Base-by-base conservation (phyloP, 768 basidiomycete species). In the Boletus pseudopeckii region DNA sequence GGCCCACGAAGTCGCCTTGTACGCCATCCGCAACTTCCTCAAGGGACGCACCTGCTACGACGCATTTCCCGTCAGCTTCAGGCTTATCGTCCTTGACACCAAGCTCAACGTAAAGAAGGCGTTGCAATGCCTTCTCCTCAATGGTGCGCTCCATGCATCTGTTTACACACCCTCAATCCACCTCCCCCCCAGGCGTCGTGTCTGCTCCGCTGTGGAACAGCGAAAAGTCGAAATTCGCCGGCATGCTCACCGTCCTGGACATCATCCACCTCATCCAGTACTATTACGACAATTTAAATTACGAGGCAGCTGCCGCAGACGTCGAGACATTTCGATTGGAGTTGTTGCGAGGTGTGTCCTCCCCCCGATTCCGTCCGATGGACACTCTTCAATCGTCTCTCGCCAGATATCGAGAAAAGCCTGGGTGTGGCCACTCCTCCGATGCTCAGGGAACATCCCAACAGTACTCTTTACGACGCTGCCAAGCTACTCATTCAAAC, bases 231-330 rank as follows among this genome's bases (percentile, higher is more conserved):
- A 83, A 78, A 39, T 99, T 99, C 65, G 92, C 92, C 9, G 97
- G 97, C 55, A 98, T 99, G 96, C 88, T 99, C 66, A 99, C 97
- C 9, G 92, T 98, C n/a, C 82, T 93, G 53, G 97, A 99, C 71
- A 94, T 99, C 70, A 98, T 99, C 53, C 97, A 99, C 70, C 84
- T 99, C 59, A 98, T 99, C 60, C 97, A 99, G 65, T 97, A 95
- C 75, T 99, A 98, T 72, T 97, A 98, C 72, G 84, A 86, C 44
- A 91, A 88, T 13, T 75, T 81, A 2, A 85, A 89, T 32, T 85
- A 85, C 36, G 93, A 93, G 62, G 84, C 83, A 48, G 95, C 93
- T 6, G 83, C 87, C 0, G 81, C 86, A 11, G 94, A 98, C 63
- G 96, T 98, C 4, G 96, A 98, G 68, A 88, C 84, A 0, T 92